Conservation (phyloP, 1,284 basidiomycete genomes). For the Mycosarcoma mackinlayi region DNA sequence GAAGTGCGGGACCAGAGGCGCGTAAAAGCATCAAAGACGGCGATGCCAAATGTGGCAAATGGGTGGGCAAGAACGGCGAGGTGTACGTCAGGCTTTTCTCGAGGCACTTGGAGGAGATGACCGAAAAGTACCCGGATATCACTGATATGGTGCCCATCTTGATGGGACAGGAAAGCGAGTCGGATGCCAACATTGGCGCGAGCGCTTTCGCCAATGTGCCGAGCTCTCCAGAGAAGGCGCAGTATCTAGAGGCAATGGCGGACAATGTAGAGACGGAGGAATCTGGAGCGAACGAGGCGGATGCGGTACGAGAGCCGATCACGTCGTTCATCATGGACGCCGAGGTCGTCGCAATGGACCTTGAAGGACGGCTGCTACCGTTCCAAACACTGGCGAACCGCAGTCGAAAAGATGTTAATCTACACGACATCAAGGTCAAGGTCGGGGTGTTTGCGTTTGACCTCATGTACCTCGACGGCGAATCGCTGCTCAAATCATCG, state of each 20-base stretch:
- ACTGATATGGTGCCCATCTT: constrained; percentile 70
- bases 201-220: constrained; percentile 6
- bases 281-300: too few species aligned
- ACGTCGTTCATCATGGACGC: constrained; percentile 83
- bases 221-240: not conserved
- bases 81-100: constrained; percentile 81
- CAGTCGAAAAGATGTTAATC: constrained; percentile 62
- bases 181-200: constrained; percentile 15
- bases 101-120: constrained; percentile 91
- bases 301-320: constrained; percentile 13
- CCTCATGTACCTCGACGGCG: constrained; percentile 69
- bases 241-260: not conserved
- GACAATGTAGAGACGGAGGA: too few species aligned
- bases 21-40: constrained; percentile 30
- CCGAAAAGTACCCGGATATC: constrained; percentile 88
- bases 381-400: constrained; percentile 63
- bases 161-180: constrained; percentile 47
- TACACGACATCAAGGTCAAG: constrained; percentile 63
- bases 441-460: constrained; percentile 66
- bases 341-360: constrained; percentile 73
- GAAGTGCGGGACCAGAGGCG: constrained; percentile 37
- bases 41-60: constrained; percentile 48
- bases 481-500: constrained; percentile 77
- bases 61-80: constrained; percentile 53
- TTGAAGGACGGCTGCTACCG: constrained; percentile 57